Conservation (phyloP, 768 basidiomycete species). For the Stropharia rugosoannulata region DNA sequence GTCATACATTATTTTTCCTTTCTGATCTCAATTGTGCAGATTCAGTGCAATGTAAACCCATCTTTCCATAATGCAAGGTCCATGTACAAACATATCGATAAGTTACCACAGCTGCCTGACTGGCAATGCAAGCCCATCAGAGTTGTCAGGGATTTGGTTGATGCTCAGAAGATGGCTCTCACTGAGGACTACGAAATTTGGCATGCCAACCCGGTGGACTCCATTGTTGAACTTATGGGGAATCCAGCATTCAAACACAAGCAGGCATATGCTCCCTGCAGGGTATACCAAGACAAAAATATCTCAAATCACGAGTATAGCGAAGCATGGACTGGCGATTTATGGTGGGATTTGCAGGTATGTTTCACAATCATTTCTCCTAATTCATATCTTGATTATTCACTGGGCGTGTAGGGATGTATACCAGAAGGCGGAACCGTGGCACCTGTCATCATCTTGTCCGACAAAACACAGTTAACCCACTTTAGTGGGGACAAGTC, state of each 20-base stretch:
- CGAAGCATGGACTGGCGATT: slow-evolving; percentile 23
- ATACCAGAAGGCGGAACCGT: slow-evolving; percentile 25
- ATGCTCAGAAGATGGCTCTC: background rate
- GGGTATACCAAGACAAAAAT: slow-evolving; percentile 15
- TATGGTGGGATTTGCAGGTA: slow-evolving; percentile 35
- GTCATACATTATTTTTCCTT: too few species aligned
- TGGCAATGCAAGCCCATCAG: slow-evolving; percentile 22
- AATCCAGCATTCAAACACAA: slow-evolving; percentile 28
- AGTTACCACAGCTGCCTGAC: slow-evolving; percentile 18
- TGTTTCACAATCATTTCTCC: background rate
- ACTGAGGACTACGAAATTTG: slow-evolving; percentile 12
- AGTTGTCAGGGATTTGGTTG: slow-evolving; percentile 12
- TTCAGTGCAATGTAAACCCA: slow-evolving; percentile 9
- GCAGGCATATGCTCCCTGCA: slow-evolving; percentile 26
- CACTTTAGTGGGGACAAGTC: slow-evolving; percentile 34
- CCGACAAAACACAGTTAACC: slow-evolving; percentile 30
- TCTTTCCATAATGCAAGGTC: slow-evolving; percentile 24
- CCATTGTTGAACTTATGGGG: slow-evolving; percentile 32
- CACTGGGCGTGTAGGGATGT: slow-evolving; percentile 9
- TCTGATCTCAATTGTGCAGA: too few species aligned
- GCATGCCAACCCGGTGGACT: slow-evolving; percentile 22
- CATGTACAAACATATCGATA: slow-evolving; percentile 25
- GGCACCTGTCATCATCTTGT: slow-evolving; percentile 35
- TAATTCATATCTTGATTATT: background rate
- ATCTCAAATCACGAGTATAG: slow-evolving; percentile 14